phyloP scores from a whole-genome alignment of 768 basidiomycete genomes.

The Leccinum broughii region DNA sequence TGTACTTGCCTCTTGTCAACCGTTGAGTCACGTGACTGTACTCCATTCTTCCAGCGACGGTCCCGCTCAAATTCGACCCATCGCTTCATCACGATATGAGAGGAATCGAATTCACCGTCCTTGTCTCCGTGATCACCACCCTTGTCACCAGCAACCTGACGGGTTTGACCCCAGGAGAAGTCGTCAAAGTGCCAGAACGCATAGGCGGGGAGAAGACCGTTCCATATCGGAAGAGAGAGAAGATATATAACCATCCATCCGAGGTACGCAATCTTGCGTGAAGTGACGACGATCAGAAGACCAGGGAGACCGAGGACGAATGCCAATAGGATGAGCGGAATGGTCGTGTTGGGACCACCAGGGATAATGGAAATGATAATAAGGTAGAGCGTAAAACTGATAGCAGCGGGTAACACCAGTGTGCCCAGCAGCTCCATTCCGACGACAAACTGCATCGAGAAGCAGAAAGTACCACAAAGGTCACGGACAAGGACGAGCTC shows the following conservation, averaged over 20 bases:
- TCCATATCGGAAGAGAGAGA: constrained; percentile 93
- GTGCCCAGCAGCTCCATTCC: constrained; percentile 98
- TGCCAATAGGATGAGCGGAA: constrained; percentile 89
- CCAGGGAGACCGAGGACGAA: constrained; percentile 97
- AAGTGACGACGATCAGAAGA: constrained; percentile 93
- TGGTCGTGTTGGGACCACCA: constrained; percentile 70
- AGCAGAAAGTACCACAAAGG: constrained; percentile 99
- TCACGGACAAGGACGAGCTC: constrained; percentile 94
- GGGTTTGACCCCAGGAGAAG: constrained; percentile 96
- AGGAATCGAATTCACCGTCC: constrained; percentile 96
- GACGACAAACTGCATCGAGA: constrained; percentile 99
- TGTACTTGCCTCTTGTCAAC: constrained; percentile 64
- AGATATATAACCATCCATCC: constrained; percentile 98
- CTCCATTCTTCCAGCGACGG: constrained; percentile 87
- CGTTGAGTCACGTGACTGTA: constrained; percentile 77
- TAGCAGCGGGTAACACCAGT: constrained; percentile 94
- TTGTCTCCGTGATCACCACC: constrained; percentile 82
- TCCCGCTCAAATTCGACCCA: constrained; percentile 99
- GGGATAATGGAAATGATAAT: constrained; percentile 88
- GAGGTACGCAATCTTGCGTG: constrained; percentile 88
- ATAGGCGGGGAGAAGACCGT: constrained; percentile 92
- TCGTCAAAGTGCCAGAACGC: constrained; percentile 99
- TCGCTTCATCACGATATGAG: constrained; percentile 97
- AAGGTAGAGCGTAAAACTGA: constrained; percentile 94
- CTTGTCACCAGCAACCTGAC: constrained; percentile 75